A percentile compares a stretch with the other conserved stretches of the same genome.
phyloP scores from a whole-genome alignment of 371 early-diverging fungal species.

The Actinomucor elegans region DNA sequence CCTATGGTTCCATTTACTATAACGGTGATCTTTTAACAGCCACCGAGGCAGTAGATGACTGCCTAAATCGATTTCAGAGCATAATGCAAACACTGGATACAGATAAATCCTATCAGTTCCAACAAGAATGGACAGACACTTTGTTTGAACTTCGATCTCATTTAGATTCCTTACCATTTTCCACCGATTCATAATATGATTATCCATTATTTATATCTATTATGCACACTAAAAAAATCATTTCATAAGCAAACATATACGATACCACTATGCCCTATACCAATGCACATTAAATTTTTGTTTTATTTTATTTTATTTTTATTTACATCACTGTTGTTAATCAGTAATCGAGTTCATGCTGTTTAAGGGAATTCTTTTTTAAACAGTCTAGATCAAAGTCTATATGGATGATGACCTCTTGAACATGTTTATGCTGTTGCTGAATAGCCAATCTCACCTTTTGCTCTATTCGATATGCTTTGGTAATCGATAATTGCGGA shows the following conservation, averaged over 20 bases:
- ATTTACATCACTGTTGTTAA: not conserved
- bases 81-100: constrained; percentile 14
- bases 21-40: constrained; percentile 23
- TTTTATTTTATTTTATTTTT: not conserved
- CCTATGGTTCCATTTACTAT: constrained; percentile 34
- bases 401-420: constrained; percentile 39
- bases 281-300: not conserved
- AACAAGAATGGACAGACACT: constrained; percentile 25
- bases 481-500: constrained; percentile 23
- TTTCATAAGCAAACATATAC: not conserved
- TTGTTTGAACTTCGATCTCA: constrained; percentile 22
- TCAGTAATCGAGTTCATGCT: too few relatives aligned
- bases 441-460: constrained; percentile 30
- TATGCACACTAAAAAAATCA: not conserved
- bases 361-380: constrained; percentile 2
- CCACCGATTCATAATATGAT: not conserved
- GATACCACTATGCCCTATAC: not conserved
- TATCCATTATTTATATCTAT: not conserved
- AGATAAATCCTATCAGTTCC: constrained; percentile 16
- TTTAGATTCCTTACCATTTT: constrained; percentile 19
- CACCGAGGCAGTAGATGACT: constrained; percentile 19
- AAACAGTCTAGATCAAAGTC: constrained; percentile 27
- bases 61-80: constrained; percentile 16
- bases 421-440: constrained; percentile 28
- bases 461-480: constrained; percentile 33